Evolutionary conservation across 306 rosid species (phyloP), one percentile per base, ranked within the genome.

Genomic region (Parietaria judaica): DNA sequence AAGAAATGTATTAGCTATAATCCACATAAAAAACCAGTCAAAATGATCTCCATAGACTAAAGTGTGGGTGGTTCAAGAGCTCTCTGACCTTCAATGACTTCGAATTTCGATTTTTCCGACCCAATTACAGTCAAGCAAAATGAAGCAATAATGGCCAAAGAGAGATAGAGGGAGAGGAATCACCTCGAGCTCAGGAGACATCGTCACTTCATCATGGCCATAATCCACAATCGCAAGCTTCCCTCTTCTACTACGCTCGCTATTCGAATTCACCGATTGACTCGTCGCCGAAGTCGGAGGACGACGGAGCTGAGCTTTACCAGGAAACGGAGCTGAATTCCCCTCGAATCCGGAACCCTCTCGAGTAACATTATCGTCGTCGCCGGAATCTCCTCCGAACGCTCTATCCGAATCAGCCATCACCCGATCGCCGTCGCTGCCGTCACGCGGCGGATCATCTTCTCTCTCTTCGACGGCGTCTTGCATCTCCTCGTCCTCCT

Each of bases 141-240:
- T 6, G 9, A 45, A 11, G 36, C 31, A 16, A 56, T 6, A 6
- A 23, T 49, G 15, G 14, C 53, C 6, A n/a, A 11, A 49, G 10
- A n/a, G 50, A 60, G 23, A 6, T 38, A 36, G 4, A 7, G n/a
- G 6, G 15, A n/a, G 56, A 4, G 60, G 23, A 7, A 7, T 45
- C 68, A 91, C 98, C 98, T 88, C 98, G 17, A 89, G 79, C 64
- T 88, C 98, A 14, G 98, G 98, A 52, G 96, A 92, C 94, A 92
- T 86, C 12, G 98, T 91, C 36, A 70, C 88, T 79, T 92, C 98
- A 67, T 92, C 98, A 23, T 84, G 92, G 4, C 92, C 98, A 60
- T 92, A 92, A 57, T 92, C 96, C 60, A 92, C 98, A 50, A 89
- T 89, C 1, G 85, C 83, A 70, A 91, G 81, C 58, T 78, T 70